Conservation (phyloP, 2,329 filamentous ascomycete genomes). For the Colletotrichum sublineola region DNA sequence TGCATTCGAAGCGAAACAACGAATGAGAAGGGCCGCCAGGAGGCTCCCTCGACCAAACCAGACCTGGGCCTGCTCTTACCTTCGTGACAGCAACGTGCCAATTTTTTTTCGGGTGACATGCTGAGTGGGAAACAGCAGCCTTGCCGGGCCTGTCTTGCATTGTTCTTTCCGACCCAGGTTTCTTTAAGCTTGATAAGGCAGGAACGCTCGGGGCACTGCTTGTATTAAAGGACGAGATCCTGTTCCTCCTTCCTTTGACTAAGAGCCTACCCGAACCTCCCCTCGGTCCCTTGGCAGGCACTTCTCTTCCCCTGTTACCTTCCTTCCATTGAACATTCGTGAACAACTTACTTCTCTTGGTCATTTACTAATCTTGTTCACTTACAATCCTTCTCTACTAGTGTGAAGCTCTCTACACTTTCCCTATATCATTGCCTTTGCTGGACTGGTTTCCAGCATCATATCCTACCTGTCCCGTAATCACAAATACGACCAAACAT, state of each 20-base stretch:
- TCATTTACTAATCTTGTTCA: constrained; percentile 35
- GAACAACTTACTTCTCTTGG: constrained; percentile 19
- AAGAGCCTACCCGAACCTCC: constrained; percentile 16
- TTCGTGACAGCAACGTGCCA: constrained; percentile 4
- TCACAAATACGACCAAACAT: not conserved
- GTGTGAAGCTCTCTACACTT: constrained; percentile 6
- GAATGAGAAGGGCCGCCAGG: constrained; percentile 26
- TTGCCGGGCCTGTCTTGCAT: constrained; percentile 6
- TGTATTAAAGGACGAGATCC: constrained; percentile 36
- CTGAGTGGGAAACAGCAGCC: constrained; percentile 16
- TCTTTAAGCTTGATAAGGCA: constrained; percentile 21
- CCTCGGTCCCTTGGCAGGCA: constrained; percentile 32
- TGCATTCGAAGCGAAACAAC: constrained; percentile 31
- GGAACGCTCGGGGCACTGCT: constrained; percentile 10
- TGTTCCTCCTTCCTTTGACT: constrained; percentile 32
- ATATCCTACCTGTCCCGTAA: constrained; percentile 30
- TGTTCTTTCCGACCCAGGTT: constrained; percentile 17
- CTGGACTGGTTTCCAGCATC: constrained; percentile 30
- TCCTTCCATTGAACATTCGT: constrained; percentile 22
- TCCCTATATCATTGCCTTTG: constrained; percentile 15
- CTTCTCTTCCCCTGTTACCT: constrained; percentile 4
- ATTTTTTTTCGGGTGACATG: constrained; percentile 12
- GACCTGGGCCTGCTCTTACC: constrained; percentile 27
- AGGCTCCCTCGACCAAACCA: constrained; percentile 26
- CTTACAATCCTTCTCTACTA: constrained; percentile 30